Evolutionary conservation across 148 eudicot genomes (phyloP).

Genomic region (Fagopyrum esculentum): DNA sequence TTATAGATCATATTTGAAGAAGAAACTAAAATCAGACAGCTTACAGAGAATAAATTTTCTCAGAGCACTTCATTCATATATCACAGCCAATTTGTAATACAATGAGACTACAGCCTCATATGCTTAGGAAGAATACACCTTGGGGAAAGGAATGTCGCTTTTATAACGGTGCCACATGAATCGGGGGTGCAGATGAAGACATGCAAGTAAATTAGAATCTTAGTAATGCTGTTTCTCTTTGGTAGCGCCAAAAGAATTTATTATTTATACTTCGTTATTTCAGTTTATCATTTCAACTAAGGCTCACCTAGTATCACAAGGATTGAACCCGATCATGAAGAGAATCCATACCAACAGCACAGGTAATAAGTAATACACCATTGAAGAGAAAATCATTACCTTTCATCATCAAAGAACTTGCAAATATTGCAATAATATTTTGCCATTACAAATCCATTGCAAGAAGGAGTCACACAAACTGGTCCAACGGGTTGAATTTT

Average conservation of each 20-base stretch:
- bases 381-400: slow-evolving; percentile 29
- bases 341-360: slow-evolving; percentile 3
- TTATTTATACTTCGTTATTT: not conserved
- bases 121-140: not conserved
- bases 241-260: not conserved
- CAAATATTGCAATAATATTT: slow-evolving; percentile 82
- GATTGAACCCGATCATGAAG: not conserved
- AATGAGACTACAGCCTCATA: not conserved
- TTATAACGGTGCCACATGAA: not conserved
- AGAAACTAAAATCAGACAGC: not conserved
- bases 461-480: slow-evolving; percentile 68
- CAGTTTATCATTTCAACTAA: not conserved
- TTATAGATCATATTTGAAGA: not conserved
- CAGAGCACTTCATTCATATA: not conserved
- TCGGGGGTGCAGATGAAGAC: slow-evolving; percentile 1
- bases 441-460: slow-evolving; percentile 72
- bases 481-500: slow-evolving; percentile 86
- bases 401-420: slow-evolving; percentile 93
- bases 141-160: not conserved
- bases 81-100: not conserved
- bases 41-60: not conserved
- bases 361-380: not conserved
- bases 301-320: not conserved
- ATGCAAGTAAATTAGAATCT: not conserved
- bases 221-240: not conserved